phyloP scores from a whole-genome alignment of 208 protist species.

The Crithidia fasciculata region DNA sequence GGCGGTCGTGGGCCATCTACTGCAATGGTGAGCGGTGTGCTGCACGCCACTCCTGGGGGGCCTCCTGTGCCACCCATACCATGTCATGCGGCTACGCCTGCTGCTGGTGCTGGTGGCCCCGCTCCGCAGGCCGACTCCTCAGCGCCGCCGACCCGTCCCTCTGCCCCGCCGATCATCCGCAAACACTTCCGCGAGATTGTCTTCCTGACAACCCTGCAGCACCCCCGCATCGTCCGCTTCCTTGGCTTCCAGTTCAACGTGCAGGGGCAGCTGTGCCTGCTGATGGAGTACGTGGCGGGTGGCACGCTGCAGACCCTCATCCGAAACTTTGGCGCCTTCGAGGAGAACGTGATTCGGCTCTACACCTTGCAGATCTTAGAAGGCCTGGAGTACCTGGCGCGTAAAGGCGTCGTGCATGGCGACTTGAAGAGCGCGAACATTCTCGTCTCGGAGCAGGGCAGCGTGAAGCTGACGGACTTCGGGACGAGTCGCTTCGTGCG shows the following conservation, averaged over 20 bases:
- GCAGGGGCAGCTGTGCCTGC: conserved; percentile 66
- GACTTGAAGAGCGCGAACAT: conserved; percentile 92
- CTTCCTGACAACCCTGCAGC: conserved; percentile 72
- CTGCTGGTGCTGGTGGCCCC: no score
- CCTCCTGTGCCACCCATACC: no score
- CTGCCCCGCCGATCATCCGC: conserved; percentile 33
- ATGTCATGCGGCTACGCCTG: no score
- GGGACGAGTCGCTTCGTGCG: conserved; percentile 68
- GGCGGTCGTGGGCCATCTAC: conserved; percentile 2
- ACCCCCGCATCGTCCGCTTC: conserved; percentile 86
- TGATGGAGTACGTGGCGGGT: conserved; percentile 92
- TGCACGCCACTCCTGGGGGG: no score
- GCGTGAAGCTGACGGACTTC: conserved; percentile 93
- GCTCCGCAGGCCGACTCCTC: no score
- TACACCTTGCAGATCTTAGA: conserved; percentile 89
- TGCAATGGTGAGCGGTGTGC: neutral
- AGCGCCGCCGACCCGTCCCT: neutral
- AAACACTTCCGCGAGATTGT: conserved; percentile 76
- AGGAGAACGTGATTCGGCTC: conserved; percentile 85
- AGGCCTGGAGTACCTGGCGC: conserved; percentile 82
- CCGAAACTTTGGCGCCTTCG: conserved; percentile 78
- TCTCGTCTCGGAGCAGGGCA: conserved; percentile 74
- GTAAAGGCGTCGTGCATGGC: conserved; percentile 76
- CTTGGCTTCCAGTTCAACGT: conserved; percentile 70
- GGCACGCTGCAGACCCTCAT: conserved; percentile 87